A percentile compares a stretch with the other conserved stretches of the same genome.
Conservation (phyloP, 305 asterid species). For the Vinca major region DNA sequence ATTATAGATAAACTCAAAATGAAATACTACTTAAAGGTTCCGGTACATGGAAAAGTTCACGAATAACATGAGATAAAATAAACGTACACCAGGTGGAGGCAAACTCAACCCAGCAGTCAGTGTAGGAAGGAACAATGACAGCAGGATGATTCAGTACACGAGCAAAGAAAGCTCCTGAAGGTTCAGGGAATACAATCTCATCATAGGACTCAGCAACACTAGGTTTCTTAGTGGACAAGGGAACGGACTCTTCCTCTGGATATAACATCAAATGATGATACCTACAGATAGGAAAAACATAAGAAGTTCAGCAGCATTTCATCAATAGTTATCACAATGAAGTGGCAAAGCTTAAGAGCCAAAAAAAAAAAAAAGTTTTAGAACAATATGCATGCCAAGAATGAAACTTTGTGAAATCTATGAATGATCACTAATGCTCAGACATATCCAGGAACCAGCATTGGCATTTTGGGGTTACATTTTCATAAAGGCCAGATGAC, state of each 20-base stretch:
- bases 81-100: slow-evolving; percentile 55
- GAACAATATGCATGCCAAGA: background rate
- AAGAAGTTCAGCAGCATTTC: background rate
- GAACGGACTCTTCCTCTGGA: slow-evolving; percentile 78
- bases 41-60: slow-evolving; percentile 3
- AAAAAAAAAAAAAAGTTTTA: background rate
- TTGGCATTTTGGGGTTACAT: background rate
- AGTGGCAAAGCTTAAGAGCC: background rate
- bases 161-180: slow-evolving; percentile 56
- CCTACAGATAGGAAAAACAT: slow-evolving; percentile 25
- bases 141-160: slow-evolving; percentile 76
- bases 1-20: slow-evolving; percentile 22
- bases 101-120: slow-evolving; percentile 45
- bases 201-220: slow-evolving; percentile 72
- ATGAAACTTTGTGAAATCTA: background rate
- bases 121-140: slow-evolving; percentile 68
- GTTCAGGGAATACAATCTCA: slow-evolving; percentile 43
- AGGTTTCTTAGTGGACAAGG: slow-evolving; percentile 71
- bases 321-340: background rate
- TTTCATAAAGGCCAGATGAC: background rate
- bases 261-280: slow-evolving; percentile 86
- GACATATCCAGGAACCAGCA: background rate
- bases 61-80: slow-evolving; percentile 10
- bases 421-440: background rate
- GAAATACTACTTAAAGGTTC: slow-evolving; percentile 10